Evolutionary conservation across 2,329 filamentous ascomycete genomes (phyloP).

Genomic region (Microsporum audouinii): DNA sequence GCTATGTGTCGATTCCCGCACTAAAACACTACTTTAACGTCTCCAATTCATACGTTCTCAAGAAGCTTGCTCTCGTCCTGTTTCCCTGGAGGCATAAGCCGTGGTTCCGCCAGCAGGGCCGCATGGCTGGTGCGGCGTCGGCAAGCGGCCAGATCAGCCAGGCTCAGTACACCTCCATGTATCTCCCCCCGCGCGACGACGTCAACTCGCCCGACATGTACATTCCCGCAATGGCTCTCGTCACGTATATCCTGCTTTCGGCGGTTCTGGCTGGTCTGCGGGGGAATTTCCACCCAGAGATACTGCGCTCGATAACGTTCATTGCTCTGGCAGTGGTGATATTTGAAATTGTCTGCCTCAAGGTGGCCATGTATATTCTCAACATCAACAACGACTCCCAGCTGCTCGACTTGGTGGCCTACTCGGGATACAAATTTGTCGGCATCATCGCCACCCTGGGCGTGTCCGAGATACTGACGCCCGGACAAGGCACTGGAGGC

Average conservation of each 20-base stretch:
- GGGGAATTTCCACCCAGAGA: conserved; percentile 85
- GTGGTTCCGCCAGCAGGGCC: conserved; percentile 80
- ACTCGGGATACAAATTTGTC: conserved; percentile 97
- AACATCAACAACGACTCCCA: conserved; percentile 91
- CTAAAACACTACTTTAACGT: conserved; percentile 99
- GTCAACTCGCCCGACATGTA: conserved; percentile 99
- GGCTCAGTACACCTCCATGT: conserved; percentile 45
- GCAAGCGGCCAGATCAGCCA: conserved; percentile 53
- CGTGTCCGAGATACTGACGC: conserved; percentile 64
- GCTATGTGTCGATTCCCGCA: conserved; percentile 82
- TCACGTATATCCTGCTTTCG: conserved; percentile 92
- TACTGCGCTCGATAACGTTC: conserved; percentile 79
- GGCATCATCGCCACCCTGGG: conserved; percentile 85
- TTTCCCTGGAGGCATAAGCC: conserved; percentile 97
- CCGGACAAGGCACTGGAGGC: conserved; percentile 69
- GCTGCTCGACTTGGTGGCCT: conserved; percentile 84
- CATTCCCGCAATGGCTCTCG: conserved; percentile 94
- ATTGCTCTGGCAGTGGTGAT: conserved; percentile 72
- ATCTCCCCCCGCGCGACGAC: conserved; percentile 85
- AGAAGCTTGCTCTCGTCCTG: conserved; percentile 83
- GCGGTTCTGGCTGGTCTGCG: conserved; percentile 80
- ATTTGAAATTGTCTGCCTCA: conserved; percentile 79
- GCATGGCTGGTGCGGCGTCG: conserved; percentile 31
- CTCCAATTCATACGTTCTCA: conserved; percentile 89
- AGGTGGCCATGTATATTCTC: conserved; percentile 84